Conservation (phyloP, 2,329 filamentous ascomycete species). For the Cladophialophora psammophila region DNA sequence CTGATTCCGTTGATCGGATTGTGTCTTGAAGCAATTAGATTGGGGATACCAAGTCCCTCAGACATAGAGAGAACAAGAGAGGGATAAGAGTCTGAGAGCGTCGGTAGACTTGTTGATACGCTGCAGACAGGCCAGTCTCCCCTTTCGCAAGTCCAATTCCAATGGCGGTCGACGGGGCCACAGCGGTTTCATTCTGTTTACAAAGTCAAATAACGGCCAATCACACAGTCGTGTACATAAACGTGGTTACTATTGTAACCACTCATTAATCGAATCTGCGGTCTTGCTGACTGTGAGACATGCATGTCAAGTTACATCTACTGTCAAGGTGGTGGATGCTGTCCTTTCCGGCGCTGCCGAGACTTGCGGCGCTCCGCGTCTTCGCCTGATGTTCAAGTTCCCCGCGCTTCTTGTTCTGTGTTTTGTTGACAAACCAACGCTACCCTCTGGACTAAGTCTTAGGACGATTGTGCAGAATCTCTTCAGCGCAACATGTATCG, state of each 20-base stretch:
- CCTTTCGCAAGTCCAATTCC: not conserved
- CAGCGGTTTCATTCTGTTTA: not conserved
- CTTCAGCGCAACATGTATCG: conserved; percentile 28
- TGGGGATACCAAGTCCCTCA: not conserved
- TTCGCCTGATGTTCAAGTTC: not conserved
- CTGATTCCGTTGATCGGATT: not conserved
- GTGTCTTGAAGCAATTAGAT: not conserved
- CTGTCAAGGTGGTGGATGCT: too few relatives aligned
- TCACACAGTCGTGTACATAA: not conserved
- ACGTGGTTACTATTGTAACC: not conserved
- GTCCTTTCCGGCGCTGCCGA: not conserved
- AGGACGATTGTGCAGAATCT: not conserved
- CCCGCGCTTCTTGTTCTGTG: not conserved
- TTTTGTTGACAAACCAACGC: not conserved
- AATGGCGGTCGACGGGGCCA: conserved; percentile 2
- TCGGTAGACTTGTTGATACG: not conserved
- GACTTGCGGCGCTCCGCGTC: not conserved
- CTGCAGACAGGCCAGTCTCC: not conserved
- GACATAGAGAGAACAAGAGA: not conserved
- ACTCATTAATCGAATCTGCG: not conserved
- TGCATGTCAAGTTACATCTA: not conserved
- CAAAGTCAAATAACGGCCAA: not conserved
- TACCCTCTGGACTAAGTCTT: not conserved
- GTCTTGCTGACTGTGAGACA: not conserved
- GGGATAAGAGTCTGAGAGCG: not conserved